Base-by-base conservation (phyloP, 306 rosid species). In the Castanopsis chinensis region DNA sequence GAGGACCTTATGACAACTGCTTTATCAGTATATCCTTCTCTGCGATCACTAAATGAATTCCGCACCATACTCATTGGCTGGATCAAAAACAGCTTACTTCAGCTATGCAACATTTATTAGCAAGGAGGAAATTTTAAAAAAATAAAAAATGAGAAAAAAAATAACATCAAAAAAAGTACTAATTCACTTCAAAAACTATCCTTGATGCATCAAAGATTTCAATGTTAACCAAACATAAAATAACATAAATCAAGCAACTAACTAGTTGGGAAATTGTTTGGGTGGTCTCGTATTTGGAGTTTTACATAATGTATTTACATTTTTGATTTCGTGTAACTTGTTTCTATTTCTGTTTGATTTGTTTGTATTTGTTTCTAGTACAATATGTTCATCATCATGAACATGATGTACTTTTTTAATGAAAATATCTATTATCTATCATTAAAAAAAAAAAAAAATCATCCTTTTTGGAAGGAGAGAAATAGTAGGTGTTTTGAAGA, bases 11-110 rank as follows among this genome's bases (percentile, higher is more conserved):
- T 83, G 68, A 74, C 86, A 82, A 95, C 97, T 75, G 99, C 99
- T 81, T 90, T 95, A 82, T 92, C 94, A 0, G 97, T 92, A 78
- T 95, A 91, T 79, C 99, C 99, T 80, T 95, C 98, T 79, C 91
- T 90, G n/a, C 91, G 89, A 8, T 85, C 91, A 70, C 95, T 83
- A 81, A 90, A 95, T 84, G 99, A 87, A 83, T 65, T 89, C 76
- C 99, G 93, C 82, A 89, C 94, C 81, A 75, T 73, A 79, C 92
- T 95, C 97, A 76, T 92, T 65, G 97, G 98, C 99, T 95, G 82
- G 83, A 87, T 78, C 70, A 79, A 69, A 78, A 72, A 68, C 37
- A 25, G 79, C 76, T 83, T 51, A 78, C 80, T 83, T 67, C 78
- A 79, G 57, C 41, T 61, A 82, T 57, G 21, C 73, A 52, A 71